These are phyloP conservation scores for Alnus glutinosa DNA, from an alignment of 306 rosid genomes.

Conservation along the genomic window DNA sequence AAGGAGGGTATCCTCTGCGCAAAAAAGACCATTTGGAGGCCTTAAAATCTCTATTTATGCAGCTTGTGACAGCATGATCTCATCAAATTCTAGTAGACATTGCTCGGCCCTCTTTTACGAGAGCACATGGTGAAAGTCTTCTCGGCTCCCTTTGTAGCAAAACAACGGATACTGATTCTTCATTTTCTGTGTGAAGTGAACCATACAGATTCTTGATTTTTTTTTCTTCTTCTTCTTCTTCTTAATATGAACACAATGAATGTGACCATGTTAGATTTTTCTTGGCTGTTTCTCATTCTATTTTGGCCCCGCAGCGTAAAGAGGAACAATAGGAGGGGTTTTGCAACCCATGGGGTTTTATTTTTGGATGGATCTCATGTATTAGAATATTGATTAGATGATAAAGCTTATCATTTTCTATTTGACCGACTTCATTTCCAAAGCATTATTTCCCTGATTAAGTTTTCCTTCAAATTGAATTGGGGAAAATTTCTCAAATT, in stretches of 20 bases:
- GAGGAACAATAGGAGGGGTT: neutral
- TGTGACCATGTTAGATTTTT: neutral
- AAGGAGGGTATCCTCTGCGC: slow-evolving; percentile 89
- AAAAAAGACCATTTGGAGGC: slow-evolving; percentile 79
- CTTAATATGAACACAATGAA: neutral
- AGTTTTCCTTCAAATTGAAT: too few relatives aligned
- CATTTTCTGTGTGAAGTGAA: neutral
- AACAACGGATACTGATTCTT: neutral
- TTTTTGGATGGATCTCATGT: neutral
- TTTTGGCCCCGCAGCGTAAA: neutral
- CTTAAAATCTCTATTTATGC: slow-evolving; percentile 39
- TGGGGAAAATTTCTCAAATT: too few relatives aligned
- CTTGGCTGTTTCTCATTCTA: neutral
- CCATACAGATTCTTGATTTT: neutral
- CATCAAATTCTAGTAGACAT: neutral
- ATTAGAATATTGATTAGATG: neutral
- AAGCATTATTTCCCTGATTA: too few relatives aligned
- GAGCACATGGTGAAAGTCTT: neutral
- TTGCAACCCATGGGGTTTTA: neutral
- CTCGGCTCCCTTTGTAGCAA: neutral
- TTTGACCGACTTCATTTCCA: too few relatives aligned
- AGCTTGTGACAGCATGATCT: neutral
- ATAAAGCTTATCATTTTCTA: too few relatives aligned
- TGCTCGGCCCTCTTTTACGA: slow-evolving; percentile 7
- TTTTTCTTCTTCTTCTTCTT: too few relatives aligned